Conservation (phyloP, 768 basidiomycete genomes). For the Suillus subalutaceus region DNA sequence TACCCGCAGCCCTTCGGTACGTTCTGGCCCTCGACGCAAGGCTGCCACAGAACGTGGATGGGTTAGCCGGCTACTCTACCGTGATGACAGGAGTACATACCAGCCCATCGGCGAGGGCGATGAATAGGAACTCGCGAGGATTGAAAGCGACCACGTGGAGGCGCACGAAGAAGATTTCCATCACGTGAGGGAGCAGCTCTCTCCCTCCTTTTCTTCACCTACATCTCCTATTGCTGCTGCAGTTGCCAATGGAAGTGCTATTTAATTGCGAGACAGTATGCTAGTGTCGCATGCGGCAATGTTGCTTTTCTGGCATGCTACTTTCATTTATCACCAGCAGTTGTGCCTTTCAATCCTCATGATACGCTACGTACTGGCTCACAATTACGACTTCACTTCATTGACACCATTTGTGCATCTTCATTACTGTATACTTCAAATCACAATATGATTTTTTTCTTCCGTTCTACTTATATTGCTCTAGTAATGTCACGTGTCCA, state of each 20-base stretch:
- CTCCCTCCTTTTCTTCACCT: slow-evolving; percentile 19
- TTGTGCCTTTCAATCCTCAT: slow-evolving; percentile 32
- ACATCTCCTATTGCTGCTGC: slow-evolving; percentile 13
- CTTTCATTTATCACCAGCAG: slow-evolving; percentile 14
- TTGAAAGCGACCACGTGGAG: slow-evolving; percentile 38
- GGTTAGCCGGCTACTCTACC: slow-evolving; percentile 53
- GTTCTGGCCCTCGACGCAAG: slow-evolving; percentile 28
- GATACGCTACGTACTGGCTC: slow-evolving; percentile 12
- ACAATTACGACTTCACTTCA: slow-evolving; percentile 9
- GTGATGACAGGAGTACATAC: slow-evolving; percentile 46
- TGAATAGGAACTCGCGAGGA: slow-evolving; percentile 63
- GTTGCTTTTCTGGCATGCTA: slow-evolving; percentile 13
- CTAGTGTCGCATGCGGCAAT: slow-evolving; percentile 12
- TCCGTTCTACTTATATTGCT: not conserved
- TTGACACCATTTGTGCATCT: slow-evolving; percentile 17
- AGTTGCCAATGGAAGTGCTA: slow-evolving; percentile 13
- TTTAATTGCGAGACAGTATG: slow-evolving; percentile 13
- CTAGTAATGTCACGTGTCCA: slow-evolving; percentile 20
- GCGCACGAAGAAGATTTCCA: slow-evolving; percentile 29
- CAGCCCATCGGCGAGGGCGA: slow-evolving; percentile 49
- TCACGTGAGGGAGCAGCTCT: slow-evolving; percentile 17
- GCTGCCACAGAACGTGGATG: slow-evolving; percentile 40
- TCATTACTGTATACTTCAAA: slow-evolving; percentile 7
- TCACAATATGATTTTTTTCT: slow-evolving; percentile 3
- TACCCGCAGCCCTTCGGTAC: slow-evolving; percentile 37